Evolutionary conservation across 2,329 filamentous ascomycete genomes (phyloP).

Genomic region (Neonectria punicea): DNA sequence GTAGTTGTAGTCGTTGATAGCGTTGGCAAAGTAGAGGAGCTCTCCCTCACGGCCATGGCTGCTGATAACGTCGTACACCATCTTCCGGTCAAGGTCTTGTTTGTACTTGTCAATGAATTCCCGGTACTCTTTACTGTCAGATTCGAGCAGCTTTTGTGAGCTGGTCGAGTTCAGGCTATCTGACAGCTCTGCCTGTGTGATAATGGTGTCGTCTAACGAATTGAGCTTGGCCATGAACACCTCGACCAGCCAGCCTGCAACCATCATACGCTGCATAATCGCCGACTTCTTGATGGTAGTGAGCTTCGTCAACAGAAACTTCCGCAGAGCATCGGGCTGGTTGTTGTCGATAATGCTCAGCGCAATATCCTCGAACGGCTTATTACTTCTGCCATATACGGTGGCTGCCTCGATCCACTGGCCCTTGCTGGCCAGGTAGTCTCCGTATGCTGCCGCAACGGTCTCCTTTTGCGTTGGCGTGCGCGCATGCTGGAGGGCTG

Average conservation of each 20-base stretch:
- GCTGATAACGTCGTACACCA: constrained; percentile 94
- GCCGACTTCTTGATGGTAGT: constrained; percentile 82
- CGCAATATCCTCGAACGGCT: constrained; percentile 96
- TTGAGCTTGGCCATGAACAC: constrained; percentile 98
- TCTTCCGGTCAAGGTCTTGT: constrained; percentile 86
- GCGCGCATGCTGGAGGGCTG: constrained; percentile 85
- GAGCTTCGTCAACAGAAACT: constrained; percentile 88
- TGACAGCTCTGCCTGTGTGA: constrained; percentile 84
- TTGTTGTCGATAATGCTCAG: constrained; percentile 89
- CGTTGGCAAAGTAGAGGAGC: constrained; percentile 88
- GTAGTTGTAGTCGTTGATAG: constrained; percentile 91
- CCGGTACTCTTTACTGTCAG: constrained; percentile 82
- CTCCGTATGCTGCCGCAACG: constrained; percentile 90
- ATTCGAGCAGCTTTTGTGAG: constrained; percentile 75
- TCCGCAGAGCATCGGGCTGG: constrained; percentile 89
- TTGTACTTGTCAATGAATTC: constrained; percentile 90
- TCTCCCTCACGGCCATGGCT: constrained; percentile 96
- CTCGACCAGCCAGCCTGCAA: constrained; percentile 94
- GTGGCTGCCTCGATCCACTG: constrained; percentile 87
- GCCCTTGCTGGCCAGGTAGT: constrained; percentile 84
- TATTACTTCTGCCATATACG: constrained; percentile 94
- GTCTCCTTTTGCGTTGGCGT: constrained; percentile 86
- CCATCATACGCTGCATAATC: constrained; percentile 94
- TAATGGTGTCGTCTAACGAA: constrained; percentile 91
- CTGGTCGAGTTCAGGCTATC: constrained; percentile 78